Base-by-base conservation (phyloP, 2,329 filamentous ascomycete genomes). In the Ophiostoma quercus region DNA sequence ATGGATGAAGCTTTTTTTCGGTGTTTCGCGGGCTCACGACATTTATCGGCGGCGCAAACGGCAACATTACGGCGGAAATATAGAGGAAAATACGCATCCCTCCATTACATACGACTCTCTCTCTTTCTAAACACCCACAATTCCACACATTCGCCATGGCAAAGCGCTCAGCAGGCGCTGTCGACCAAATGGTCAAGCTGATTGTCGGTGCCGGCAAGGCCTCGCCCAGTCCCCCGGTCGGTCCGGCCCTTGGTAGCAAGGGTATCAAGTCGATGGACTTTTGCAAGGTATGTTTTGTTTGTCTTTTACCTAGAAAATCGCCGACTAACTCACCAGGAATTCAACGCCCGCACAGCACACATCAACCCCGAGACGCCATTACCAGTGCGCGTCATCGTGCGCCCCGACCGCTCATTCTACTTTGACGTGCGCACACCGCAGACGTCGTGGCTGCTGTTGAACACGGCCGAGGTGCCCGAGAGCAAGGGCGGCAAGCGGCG, bases 221-320 rank as follows among this genome's bases (percentile, higher is more conserved):
- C 71, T 94, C 90, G 76, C 95, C 95, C 39, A 96, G 93, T 81
- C 95, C 95, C 43, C 95, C 95, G 4, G 94, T 99, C 76, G 95
- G 95, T 84, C 95, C 95, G 71, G 95, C 95, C 69, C 86, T 99
- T 74, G 95, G 95, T 82, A 94, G 90, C 79, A 98, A 97, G 84
- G 95, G 95, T 84, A 91, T 99, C 73, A 99, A 99, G 84, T 96
- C 92, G 71, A 99, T 99, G 90, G 95, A 99, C 82, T 99, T 98
- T 80, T 98, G 95, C 88, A 98, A 98, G 86, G 94, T 96, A 25
- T 37, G 43, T 39, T 12, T 60, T 19, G 5, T 60, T 39, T 6
- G 5, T 12, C 3, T 41, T 7, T 25, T 32, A 12, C 34, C 34
- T 34, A 8, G 8, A 2, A 19, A 4, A 51, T 1, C 7, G 22